phyloP scores from a whole-genome alignment of 164 flowering plant species.

The Magnolia changhungtana region DNA sequence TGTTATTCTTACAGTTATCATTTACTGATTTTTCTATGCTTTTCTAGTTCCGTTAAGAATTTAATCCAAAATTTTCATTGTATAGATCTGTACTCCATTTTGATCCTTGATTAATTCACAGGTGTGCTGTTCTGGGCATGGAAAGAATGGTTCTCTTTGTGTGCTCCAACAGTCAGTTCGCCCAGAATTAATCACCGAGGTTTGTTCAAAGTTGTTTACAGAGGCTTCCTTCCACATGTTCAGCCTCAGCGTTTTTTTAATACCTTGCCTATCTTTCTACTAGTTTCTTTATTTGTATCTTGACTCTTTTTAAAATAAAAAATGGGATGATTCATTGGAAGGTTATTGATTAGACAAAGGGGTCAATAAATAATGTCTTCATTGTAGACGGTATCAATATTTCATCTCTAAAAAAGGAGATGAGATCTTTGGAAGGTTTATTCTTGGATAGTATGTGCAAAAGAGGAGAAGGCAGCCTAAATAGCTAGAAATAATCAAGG shows the following conservation, averaged over 20 bases:
- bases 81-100: background rate
- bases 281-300: background rate
- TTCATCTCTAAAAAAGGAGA: too few species aligned
- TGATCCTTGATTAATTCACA: slow-evolving; percentile 24
- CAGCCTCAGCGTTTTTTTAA: background rate
- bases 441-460: too few species aligned
- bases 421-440: too few species aligned
- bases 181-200: slow-evolving; percentile 96
- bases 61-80: background rate
- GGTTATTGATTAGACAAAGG: background rate
- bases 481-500: too few species aligned
- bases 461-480: too few species aligned
- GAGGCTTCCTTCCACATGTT: background rate
- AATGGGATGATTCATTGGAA: background rate
- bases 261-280: background rate
- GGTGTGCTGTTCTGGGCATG: slow-evolving; percentile 99
- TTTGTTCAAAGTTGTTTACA: slow-evolving; percentile 17
- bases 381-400: too few species aligned
- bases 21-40: background rate
- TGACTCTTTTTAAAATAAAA: background rate
- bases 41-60: background rate
- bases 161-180: slow-evolving; percentile 92
- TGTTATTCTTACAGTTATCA: background rate
- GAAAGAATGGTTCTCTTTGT: slow-evolving; percentile 90
- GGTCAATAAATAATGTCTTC: too few species aligned